phyloP scores from a whole-genome alignment of 129 eudicot species.

The Centrapalus pauciflorus region DNA sequence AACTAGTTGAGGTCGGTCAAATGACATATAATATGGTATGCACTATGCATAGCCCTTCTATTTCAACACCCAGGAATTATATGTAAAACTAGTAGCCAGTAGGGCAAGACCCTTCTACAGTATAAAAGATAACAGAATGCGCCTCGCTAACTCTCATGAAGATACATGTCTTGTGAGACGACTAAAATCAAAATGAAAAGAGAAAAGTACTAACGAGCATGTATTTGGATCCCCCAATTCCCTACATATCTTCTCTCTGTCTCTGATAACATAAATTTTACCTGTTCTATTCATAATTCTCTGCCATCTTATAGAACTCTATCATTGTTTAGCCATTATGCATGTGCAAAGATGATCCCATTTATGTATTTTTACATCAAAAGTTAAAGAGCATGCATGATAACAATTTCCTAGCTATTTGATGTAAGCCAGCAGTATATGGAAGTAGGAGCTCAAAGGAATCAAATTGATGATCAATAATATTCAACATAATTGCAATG shows the following conservation, averaged over 20 bases:
- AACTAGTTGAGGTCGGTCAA: background rate
- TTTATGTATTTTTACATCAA: background rate
- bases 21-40: background rate
- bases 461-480: background rate
- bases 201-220: background rate
- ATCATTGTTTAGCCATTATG: background rate
- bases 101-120: background rate
- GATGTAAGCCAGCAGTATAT: background rate
- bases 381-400: background rate
- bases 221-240: background rate
- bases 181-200: background rate
- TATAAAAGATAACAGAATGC: background rate
- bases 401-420: slow-evolving; percentile 7
- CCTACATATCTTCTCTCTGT: background rate
- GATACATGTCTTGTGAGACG: background rate
- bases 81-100: background rate
- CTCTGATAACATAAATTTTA: background rate
- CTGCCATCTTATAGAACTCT: background rate
- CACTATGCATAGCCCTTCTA: background rate
- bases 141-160: background rate
- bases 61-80: background rate
- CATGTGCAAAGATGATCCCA: background rate
- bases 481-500: background rate
- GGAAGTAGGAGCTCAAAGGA: background rate
- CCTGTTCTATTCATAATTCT: background rate